Percentiles rank a stretch among this genome's conserved stretches.
These are phyloP conservation scores for Eucalyptus lansdowneana DNA, from an alignment of 345 rosid species.

Conservation along the genomic window DNA sequence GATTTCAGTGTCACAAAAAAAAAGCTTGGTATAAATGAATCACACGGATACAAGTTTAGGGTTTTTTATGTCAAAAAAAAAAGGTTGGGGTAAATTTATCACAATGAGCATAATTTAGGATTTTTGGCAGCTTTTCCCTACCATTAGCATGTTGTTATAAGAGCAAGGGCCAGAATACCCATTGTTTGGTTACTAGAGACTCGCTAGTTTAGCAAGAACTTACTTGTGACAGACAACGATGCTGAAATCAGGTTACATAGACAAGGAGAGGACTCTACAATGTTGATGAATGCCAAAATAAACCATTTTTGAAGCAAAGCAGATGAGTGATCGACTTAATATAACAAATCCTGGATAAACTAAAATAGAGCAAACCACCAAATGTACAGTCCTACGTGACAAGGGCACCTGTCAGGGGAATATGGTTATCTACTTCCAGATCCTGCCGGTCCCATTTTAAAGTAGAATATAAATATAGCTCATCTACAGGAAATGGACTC, in stretches of 20 bases:
- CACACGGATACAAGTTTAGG: rapidly evolving
- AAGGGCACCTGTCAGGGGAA: neutral
- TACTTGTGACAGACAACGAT: neutral
- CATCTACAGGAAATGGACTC: neutral
- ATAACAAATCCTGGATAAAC: neutral
- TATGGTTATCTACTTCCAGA: neutral
- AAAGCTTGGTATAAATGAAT: no score
- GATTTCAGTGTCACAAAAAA: rapidly evolving
- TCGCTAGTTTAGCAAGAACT: neutral
- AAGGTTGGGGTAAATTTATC: rapidly evolving
- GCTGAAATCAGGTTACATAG: neutral
- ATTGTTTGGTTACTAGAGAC: neutral
- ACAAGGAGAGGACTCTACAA: neutral
- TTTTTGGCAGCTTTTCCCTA: rapidly evolving
- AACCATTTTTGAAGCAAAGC: neutral
- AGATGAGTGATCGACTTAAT: neutral
- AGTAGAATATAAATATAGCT: neutral
- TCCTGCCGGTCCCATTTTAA: neutral
- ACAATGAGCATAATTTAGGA: no score
- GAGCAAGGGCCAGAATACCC: neutral
- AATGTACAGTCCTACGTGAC: neutral
- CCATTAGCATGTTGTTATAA: neutral
- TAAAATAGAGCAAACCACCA: neutral
- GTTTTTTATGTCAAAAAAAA: no score
- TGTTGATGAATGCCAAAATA: neutral